Conservation (phyloP, 805 yeast species). For the Debaryomyces maramus region DNA sequence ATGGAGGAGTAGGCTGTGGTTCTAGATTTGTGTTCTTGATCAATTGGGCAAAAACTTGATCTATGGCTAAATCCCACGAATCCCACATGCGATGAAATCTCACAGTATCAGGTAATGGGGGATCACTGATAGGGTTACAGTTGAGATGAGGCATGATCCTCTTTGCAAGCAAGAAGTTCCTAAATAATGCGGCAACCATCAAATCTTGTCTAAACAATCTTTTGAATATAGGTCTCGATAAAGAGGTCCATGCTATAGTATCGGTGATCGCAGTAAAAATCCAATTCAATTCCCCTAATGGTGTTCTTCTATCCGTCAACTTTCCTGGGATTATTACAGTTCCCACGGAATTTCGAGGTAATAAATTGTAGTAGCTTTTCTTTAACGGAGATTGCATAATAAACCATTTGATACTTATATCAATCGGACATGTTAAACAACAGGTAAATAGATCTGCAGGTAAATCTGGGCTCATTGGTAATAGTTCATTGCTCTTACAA, state of each 20-base stretch:
- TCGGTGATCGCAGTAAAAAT: constrained; percentile 97
- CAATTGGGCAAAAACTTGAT: constrained; percentile 80
- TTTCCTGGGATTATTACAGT: constrained; percentile 82
- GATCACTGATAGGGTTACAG: constrained; percentile 93
- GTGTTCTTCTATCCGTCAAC: constrained; percentile 89
- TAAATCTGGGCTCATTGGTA: constrained; percentile 90
- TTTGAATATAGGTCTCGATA: constrained; percentile 86
- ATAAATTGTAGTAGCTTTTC: constrained; percentile 48
- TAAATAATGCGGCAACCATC: constrained; percentile 93
- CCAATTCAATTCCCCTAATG: constrained; percentile 95
- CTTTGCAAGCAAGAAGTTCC: constrained; percentile 89
- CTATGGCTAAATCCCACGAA: constrained; percentile 96
- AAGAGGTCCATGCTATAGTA: constrained; percentile 94
- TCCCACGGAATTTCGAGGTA: constrained; percentile 50
- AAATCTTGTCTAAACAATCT: constrained; percentile 90
- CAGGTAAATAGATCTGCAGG: constrained; percentile 97
- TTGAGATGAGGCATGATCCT: constrained; percentile 91
- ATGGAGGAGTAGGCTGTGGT: constrained; percentile 1
- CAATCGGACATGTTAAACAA: constrained; percentile 93
- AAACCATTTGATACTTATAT: constrained; percentile 89
- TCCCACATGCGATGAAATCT: constrained; percentile 94
- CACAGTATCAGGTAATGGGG: constrained; percentile 80
- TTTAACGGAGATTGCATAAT: constrained; percentile 75
- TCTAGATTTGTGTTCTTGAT: constrained; percentile 41
- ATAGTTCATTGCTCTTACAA: constrained; percentile 77